Evolutionary conservation across 2,329 filamentous ascomycete species (phyloP), one percentile per base, ranked within the genome.

Genomic region (Apiospora kogelbergensis): DNA sequence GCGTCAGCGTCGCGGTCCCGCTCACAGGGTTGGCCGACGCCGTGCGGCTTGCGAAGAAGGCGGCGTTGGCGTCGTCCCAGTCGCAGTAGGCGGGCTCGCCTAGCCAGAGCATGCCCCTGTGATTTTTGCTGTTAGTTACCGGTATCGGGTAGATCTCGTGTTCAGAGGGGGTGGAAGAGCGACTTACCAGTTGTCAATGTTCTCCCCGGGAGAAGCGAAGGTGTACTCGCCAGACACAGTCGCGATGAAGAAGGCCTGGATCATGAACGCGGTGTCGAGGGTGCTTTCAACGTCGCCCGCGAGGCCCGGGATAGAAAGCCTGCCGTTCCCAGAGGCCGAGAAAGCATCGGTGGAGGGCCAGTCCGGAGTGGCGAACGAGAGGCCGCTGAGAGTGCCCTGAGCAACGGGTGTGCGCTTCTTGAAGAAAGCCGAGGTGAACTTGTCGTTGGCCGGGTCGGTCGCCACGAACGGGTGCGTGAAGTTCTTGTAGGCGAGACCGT

Each of bases 21-120:
- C 57, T 41, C 17, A 41, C 33, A 3, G 67, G 48, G 78, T 79
- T 75, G 83, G 83, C 63, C n/a, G 60, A 44, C 42, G 33, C 42
- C 17, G 67, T 69, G 42, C 70, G 66, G 44, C 42, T 65, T 7
- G 68, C 70, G 42, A 68, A 22, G 60, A 70, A 69, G 26, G 70
- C 71, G 42, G 73, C 68, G 68, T 73, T 67, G 20, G 63, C 44
- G 57, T 75, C 73, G 60, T 69, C 53, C 67, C 70, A 73, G 17
- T 53, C 53, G 42, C 64, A 44, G 67, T 68, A 66, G 6, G 70
- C 67, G n/a, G 63, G 67, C 33, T 67, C 68, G 67, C 70, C 68
- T n/a, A 66, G 67, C 71, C 71, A 72, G 60, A 71, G 68, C 63
- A 71, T 68, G 4, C 67, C 68, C 48, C 48, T 57, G 48, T 57